Base-by-base conservation (phyloP, 805 yeast species). In the Saccharomycopsis sp. region DNA sequence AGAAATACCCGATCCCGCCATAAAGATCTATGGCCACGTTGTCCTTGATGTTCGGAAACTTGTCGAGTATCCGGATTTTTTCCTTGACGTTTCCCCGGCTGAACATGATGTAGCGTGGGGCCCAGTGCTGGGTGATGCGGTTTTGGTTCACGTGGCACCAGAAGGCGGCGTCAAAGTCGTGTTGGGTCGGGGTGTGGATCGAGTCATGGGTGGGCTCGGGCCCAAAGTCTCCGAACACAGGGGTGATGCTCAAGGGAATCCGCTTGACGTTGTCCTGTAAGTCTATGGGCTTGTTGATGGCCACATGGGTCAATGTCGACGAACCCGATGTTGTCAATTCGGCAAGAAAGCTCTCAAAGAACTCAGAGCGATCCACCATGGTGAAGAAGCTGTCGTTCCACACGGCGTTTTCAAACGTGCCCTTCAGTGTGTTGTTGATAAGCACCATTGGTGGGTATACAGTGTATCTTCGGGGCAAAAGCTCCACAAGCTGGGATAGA, bases 81-180 rank as follows among this genome's bases (percentile, higher is more conserved):
- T 85, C 95, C 48, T 80, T 80, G 51, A 86, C 73, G 55, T 85
- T 85, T 1, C 95, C 95, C 15, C 95, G 59, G 36, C 88, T 78
- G 55, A 86, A 86, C 95, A 85, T 85, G 2, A 94, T 83, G 53
- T 75, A 79, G 41, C 68, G 56, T 2, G 95, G 95, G 4, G 89
- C 84, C 95, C 95, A 85, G 7, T 71, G 67, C 53, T 85, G 95
- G 48, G 56, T 63, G 3, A 85, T 74, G 2, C 86, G 87, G 55
- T 86, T 83, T 52, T 85, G 95, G 2, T 65, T 59, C 1, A 68
- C 67, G 8, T 66, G 58, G 50, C 87, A 81, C 95, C 95, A 85
- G 50, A 85, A 71, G 0, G 83, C 80, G 0, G 52, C 32, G 1
- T 58, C 49, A 29, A 78, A 68, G 50, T 77, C 80, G 0, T 38